Percentiles rank a stretch among this genome's conserved stretches.
phyloP scores from a whole-genome alignment of 164 flowering plant genomes.

The Magnolia changhungtana region DNA sequence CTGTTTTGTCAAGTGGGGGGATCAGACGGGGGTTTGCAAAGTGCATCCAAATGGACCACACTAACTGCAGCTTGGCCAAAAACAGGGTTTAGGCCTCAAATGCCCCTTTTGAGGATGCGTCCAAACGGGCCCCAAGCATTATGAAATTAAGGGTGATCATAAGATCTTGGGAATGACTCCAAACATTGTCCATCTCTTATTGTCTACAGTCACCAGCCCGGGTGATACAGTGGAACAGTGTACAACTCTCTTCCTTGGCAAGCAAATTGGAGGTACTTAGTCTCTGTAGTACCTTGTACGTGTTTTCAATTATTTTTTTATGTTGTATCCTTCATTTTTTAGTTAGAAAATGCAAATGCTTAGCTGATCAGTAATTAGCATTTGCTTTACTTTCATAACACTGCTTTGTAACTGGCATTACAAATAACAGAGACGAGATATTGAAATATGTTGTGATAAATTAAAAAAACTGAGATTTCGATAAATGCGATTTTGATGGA shows the following conservation, averaged over 20 bases:
- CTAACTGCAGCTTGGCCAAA: too few relatives aligned
- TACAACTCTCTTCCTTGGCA: constrained; percentile 55
- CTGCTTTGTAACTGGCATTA: too few relatives aligned
- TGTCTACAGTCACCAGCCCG: constrained; percentile 76
- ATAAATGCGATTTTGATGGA: too few relatives aligned
- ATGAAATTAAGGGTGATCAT: neutral
- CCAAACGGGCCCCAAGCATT: neutral
- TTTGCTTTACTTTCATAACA: neutral
- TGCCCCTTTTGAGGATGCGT: too few relatives aligned
- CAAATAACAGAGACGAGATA: too few relatives aligned
- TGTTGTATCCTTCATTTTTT: neutral
- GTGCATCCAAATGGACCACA: too few relatives aligned
- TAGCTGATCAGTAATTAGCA: neutral
- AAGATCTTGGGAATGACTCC: neutral
- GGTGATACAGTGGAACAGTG: constrained; percentile 76
- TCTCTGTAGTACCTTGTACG: neutral
- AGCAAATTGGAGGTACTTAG: neutral
- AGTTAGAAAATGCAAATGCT: neutral
- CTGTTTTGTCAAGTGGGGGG: too few relatives aligned
- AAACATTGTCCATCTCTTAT: neutral
- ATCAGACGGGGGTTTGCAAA: too few relatives aligned
- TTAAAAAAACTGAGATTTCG: too few relatives aligned
- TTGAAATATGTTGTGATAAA: too few relatives aligned
- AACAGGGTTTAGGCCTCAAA: too few relatives aligned
- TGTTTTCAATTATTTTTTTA: neutral